Percentiles rank a stretch among this genome's conserved stretches.
Evolutionary conservation across 2,329 filamentous ascomycete species (phyloP).

Genomic region (Tetracladium maxilliforme): DNA sequence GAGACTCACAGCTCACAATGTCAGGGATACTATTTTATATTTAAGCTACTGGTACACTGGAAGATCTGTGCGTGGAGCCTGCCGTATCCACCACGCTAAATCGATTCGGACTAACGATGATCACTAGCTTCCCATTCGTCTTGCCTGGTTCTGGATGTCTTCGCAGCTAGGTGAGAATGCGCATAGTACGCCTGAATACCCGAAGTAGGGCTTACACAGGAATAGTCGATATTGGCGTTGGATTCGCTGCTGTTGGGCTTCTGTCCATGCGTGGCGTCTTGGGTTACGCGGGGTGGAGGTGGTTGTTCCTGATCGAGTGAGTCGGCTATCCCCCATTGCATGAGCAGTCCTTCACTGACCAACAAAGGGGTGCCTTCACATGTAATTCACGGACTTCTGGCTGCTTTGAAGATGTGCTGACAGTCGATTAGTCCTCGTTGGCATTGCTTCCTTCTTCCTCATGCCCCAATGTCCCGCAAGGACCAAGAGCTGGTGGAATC

Average conservation of each 20-base stretch:
- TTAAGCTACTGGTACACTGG: slow-evolving; percentile 59
- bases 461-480: slow-evolving; percentile 45
- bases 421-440: slow-evolving; percentile 33
- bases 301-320: slow-evolving; percentile 34
- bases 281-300: slow-evolving; percentile 39
- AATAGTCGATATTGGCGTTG: slow-evolving; percentile 33
- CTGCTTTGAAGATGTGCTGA: slow-evolving; percentile 27
- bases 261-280: slow-evolving; percentile 35
- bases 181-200: no score
- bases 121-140: slow-evolving; percentile 46
- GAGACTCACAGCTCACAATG: no score
- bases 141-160: slow-evolving; percentile 61
- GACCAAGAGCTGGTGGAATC: slow-evolving; percentile 40
- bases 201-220: slow-evolving; percentile 32
- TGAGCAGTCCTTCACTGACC: slow-evolving; percentile 9
- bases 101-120: no score
- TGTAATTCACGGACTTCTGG: slow-evolving; percentile 11
- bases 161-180: slow-evolving; percentile 19
- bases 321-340: no score
- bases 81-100: no score
- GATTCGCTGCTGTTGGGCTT: slow-evolving; percentile 40
- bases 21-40: no score
- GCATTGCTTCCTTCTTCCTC: slow-evolving; percentile 35
- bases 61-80: no score
- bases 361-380: slow-evolving; percentile 14